Conservation (phyloP, 352 stramenopile species). For the Phytophthora macrochlamydospora region DNA sequence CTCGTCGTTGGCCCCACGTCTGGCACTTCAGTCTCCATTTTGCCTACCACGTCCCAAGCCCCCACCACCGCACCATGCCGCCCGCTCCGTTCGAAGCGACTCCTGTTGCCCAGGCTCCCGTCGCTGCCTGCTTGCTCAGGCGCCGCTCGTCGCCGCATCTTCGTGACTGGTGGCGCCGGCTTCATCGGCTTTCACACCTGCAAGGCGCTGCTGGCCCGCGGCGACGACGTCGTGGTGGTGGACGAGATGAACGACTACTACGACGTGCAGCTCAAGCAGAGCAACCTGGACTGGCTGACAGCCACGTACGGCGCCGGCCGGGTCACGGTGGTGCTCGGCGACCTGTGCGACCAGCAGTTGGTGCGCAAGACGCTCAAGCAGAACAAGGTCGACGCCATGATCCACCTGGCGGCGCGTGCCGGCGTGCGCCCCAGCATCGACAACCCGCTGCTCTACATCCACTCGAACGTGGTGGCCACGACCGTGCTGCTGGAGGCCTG, state of each 20-base stretch:
- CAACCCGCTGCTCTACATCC: conserved; percentile 98
- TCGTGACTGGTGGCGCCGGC: conserved; percentile 94
- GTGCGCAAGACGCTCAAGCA: conserved; percentile 92
- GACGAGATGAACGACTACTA: conserved; percentile 99
- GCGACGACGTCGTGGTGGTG: conserved; percentile 94
- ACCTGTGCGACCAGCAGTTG: conserved; percentile 94
- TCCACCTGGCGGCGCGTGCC: conserved; percentile 96
- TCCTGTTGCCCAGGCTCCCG: conserved; percentile 6
- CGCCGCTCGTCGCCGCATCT: conserved; percentile 25
- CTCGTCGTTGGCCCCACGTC: not conserved
- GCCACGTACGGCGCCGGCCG: conserved; percentile 49
- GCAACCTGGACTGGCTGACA: conserved; percentile 91
- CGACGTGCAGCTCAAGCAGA: conserved; percentile 96
- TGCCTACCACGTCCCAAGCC: not conserved
- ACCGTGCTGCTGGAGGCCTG: conserved; percentile 94
- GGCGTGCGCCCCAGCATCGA: conserved; percentile 97
- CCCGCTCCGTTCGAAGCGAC: conserved; percentile 28
- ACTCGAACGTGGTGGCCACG: conserved; percentile 96
- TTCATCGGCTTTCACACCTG: conserved; percentile 98
- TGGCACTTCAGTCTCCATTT: not conserved
- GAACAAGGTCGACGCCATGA: conserved; percentile 82
- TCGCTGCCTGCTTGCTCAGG: conserved; percentile 11
- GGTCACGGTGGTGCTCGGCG: conserved; percentile 86
- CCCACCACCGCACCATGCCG: conserved; percentile 16
- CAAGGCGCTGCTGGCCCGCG: conserved; percentile 82